Evolutionary conservation across 768 basidiomycete species (phyloP).

Genomic region (Dioszegia hungarica): DNA sequence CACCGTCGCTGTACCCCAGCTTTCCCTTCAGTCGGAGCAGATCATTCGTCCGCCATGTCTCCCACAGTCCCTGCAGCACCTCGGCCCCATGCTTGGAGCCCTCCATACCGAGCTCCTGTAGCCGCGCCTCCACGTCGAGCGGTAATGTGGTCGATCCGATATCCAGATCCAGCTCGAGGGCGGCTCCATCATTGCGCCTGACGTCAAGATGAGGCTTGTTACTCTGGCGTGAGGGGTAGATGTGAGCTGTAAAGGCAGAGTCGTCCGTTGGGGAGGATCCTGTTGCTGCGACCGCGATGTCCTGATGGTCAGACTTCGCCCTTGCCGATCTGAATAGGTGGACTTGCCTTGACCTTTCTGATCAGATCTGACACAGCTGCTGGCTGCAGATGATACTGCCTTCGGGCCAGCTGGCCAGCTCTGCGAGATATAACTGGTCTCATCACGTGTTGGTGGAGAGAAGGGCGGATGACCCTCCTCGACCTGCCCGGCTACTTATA

Average conservation of each 20-base stretch:
- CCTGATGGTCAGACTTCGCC: neutral
- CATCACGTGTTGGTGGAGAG: neutral
- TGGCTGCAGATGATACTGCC: neutral
- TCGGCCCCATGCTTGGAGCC: neutral
- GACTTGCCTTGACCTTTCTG: neutral
- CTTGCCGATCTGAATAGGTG: too few species aligned
- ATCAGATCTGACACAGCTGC: neutral
- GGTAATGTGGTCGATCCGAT: neutral
- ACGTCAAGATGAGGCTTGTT: neutral
- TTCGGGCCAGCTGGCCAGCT: neutral
- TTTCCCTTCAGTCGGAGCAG: neutral
- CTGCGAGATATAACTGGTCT: too few species aligned
- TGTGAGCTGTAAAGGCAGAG: neutral
- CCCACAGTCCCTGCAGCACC: neutral
- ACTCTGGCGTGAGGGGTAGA: slow-evolving; percentile 1
- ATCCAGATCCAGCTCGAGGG: neutral
- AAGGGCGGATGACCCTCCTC: too few species aligned
- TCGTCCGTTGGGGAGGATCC: neutral
- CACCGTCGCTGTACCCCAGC: neutral
- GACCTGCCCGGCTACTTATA: too few species aligned
- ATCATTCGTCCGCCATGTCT: neutral
- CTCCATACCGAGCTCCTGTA: neutral
- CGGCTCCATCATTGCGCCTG: neutral
- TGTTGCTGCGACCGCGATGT: neutral
- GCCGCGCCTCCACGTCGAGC: neutral